phyloP scores from a whole-genome alignment of 2,329 filamentous ascomycete species.

The Sporothrix sp. region DNA sequence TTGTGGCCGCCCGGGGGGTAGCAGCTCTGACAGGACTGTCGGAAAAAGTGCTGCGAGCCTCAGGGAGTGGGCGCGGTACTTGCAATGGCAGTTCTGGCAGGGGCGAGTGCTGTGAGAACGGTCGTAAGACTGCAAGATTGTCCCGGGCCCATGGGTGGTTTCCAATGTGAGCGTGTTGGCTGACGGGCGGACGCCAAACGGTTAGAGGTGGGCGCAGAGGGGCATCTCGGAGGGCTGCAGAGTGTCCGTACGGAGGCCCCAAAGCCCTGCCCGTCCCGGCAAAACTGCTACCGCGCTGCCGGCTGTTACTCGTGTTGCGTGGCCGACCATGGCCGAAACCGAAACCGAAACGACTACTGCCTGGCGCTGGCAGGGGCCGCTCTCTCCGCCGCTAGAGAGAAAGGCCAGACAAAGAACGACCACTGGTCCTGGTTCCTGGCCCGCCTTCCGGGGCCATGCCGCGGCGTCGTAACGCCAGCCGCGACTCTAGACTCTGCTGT shows the following conservation, averaged over 20 bases:
- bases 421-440: neutral
- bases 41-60: neutral
- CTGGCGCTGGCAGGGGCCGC: neutral
- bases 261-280: neutral
- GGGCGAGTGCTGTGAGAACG: neutral
- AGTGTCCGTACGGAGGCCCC: neutral
- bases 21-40: too few relatives aligned
- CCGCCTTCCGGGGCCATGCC: neutral
- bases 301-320: neutral
- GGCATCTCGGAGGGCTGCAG: neutral
- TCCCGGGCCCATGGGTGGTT: slow-evolving; percentile 13
- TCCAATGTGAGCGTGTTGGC: slow-evolving; percentile 14
- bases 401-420: neutral
- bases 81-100: too few relatives aligned
- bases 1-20: too few relatives aligned
- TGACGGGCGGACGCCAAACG: slow-evolving; percentile 16
- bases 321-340: neutral
- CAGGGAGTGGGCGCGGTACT: neutral
- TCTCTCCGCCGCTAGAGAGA: neutral
- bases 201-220: neutral
- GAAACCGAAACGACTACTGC: neutral
- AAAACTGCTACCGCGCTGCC: neutral
- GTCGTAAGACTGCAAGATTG: neutral
- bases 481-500: slow-evolving; percentile 6
- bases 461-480: slow-evolving; percentile 1